phyloP scores from a whole-genome alignment of 345 rosid genomes.

The Eucalyptus caleyi region DNA sequence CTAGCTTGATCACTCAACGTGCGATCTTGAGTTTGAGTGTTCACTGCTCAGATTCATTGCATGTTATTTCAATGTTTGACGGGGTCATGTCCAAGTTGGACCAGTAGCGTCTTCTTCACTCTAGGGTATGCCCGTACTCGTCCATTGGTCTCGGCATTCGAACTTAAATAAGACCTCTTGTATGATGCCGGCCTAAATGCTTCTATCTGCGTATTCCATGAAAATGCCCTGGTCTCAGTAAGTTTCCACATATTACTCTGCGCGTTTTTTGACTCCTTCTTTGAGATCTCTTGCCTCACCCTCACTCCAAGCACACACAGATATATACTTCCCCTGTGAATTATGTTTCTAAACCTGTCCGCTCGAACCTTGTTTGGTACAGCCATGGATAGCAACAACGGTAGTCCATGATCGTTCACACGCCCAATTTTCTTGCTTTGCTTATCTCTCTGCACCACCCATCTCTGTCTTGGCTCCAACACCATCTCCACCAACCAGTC shows the following conservation, averaged over 20 bases:
- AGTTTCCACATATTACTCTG: too few species aligned
- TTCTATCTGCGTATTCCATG: too few species aligned
- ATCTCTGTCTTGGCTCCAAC: conserved; percentile 17
- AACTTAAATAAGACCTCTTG: too few species aligned
- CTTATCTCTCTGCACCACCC: conserved; percentile 1
- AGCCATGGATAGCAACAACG: conserved; percentile 6
- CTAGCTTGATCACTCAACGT: background rate
- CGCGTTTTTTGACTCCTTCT: too few species aligned
- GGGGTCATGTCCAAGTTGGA: too few species aligned
- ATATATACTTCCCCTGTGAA: background rate
- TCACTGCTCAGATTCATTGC: background rate
- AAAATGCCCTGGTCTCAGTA: too few species aligned
- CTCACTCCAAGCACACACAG: too few species aligned
- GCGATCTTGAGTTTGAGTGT: background rate
- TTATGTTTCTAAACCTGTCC: too few species aligned
- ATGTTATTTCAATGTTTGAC: too few species aligned
- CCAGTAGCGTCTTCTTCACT: background rate
- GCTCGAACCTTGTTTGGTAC: background rate
- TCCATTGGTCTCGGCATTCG: too few species aligned
- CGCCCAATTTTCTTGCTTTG: conserved; percentile 1
- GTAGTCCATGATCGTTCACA: conserved; percentile 2
- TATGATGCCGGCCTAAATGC: too few species aligned
- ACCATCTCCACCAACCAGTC: conserved; percentile 22
- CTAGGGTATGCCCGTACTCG: background rate
- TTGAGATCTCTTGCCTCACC: too few species aligned